Percentiles rank a stretch among this genome's conserved stretches.
Conservation (phyloP, 2,329 filamentous ascomycete genomes). For the Monosporascus sp. region DNA sequence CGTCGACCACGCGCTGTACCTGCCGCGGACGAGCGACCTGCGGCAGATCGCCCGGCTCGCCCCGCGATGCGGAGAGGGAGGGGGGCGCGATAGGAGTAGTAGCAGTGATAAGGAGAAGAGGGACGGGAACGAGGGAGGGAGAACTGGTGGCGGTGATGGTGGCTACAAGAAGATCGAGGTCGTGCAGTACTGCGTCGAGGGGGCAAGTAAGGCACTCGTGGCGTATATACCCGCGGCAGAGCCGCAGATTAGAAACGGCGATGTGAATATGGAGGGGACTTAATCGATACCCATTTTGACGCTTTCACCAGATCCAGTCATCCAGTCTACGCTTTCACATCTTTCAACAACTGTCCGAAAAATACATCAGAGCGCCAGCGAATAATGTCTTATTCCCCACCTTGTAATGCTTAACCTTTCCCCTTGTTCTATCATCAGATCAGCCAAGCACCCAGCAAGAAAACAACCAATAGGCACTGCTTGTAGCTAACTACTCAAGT, state of each 20-base stretch:
- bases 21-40: constrained; percentile 81
- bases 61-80: constrained; percentile 29
- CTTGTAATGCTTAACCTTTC: too few species aligned
- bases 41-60: constrained; percentile 65
- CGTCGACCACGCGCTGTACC: constrained; percentile 66
- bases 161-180: constrained; percentile 56
- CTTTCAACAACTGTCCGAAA: too few species aligned
- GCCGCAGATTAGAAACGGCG: background rate
- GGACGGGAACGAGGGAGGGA: constrained; percentile 28
- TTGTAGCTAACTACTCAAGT: too few species aligned
- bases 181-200: constrained; percentile 86
- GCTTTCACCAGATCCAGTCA: too few species aligned
- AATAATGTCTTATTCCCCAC: too few species aligned
- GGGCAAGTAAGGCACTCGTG: constrained; percentile 79
- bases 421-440: too few species aligned
- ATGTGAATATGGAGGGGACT: background rate
- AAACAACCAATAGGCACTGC: too few species aligned
- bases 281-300: background rate
- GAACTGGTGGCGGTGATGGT: background rate
- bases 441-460: too few species aligned
- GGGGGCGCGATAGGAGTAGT: constrained; percentile 21
- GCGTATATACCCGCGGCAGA: constrained; percentile 47
- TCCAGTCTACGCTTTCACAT: too few species aligned
- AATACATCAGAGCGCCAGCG: too few species aligned
- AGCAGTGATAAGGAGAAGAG: constrained; percentile 23